Percentiles rank a stretch among this genome's conserved stretches.
These are phyloP conservation scores for Flammula alnicola DNA, from an alignment of 1,284 basidiomycete species.

Conservation along the genomic window DNA sequence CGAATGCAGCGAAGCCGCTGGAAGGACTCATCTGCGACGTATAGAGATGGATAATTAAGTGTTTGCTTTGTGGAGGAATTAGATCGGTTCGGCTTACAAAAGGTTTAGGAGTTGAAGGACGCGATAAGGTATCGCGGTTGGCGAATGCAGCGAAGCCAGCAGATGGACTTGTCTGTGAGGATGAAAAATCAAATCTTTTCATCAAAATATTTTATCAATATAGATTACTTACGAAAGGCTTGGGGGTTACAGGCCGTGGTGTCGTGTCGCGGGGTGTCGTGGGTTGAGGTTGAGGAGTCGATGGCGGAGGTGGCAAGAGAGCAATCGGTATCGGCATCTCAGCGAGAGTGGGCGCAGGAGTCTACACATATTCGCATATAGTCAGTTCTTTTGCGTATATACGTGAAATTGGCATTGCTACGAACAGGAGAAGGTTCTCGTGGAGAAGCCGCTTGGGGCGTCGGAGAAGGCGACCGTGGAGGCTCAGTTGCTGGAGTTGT, in stretches of 20 bases:
- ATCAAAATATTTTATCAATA: not conserved
- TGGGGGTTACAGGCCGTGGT: constrained; percentile 13
- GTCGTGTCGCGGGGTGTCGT: not conserved
- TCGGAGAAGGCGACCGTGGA: constrained; percentile 2
- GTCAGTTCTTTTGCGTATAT: too few species aligned
- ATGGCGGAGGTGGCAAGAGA: not conserved
- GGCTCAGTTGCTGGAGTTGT: constrained; percentile 10
- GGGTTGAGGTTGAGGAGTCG: not conserved
- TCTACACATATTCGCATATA: too few species aligned
- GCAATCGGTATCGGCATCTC: too few species aligned
- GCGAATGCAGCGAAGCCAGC: constrained; percentile 19
- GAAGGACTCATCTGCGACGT: constrained; percentile 2
- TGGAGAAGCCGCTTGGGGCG: too few species aligned
- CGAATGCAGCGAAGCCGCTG: constrained; percentile 46
- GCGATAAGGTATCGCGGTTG: not conserved
- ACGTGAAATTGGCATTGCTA: too few species aligned
- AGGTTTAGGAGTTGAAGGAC: not conserved
- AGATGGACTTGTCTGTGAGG: constrained; percentile 19
- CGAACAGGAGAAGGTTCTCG: too few species aligned
- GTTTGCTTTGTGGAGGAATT: too few species aligned
- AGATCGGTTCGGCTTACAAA: too few species aligned
- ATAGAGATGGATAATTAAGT: too few species aligned
- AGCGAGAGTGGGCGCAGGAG: too few species aligned
- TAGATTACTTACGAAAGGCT: constrained; percentile 16
- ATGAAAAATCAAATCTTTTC: not conserved